These are phyloP conservation scores for Begonia fuchsioides DNA, from an alignment of 306 rosid species.

Conservation along the genomic window DNA sequence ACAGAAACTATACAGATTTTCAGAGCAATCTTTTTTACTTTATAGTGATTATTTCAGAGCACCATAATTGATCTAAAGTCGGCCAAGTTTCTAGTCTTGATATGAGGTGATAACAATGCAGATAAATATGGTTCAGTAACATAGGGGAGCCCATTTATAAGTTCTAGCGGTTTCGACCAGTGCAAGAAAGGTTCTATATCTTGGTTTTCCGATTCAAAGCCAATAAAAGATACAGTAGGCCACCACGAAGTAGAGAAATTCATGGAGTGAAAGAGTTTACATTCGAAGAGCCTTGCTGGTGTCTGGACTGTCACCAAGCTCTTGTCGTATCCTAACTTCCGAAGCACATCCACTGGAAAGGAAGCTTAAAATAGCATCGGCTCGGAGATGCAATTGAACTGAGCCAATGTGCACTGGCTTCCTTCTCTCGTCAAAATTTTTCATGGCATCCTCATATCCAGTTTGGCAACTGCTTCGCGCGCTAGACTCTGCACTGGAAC, in stretches of 20 bases:
- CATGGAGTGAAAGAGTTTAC: slow-evolving; percentile 25
- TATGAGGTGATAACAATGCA: neutral
- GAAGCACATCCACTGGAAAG: slow-evolving; percentile 53
- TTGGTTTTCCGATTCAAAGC: neutral
- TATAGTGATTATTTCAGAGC: neutral
- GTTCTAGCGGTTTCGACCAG: no score
- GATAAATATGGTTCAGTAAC: neutral
- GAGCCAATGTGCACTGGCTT: slow-evolving; percentile 14
- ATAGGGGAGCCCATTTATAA: no score
- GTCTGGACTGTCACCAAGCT: slow-evolving; percentile 82
- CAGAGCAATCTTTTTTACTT: neutral
- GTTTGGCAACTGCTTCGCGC: slow-evolving; percentile 29
- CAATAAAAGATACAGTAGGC: neutral
- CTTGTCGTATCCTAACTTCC: slow-evolving; percentile 62
- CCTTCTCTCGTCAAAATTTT: slow-evolving; percentile 9
- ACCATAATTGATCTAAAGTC: neutral
- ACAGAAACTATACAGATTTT: no score
- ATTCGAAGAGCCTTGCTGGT: slow-evolving; percentile 95
- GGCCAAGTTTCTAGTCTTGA: neutral
- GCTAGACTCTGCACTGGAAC: slow-evolving; percentile 38
- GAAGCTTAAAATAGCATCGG: slow-evolving; percentile 54
- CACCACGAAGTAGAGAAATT: neutral
- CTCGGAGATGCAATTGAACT: slow-evolving; percentile 36
- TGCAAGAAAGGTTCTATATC: neutral
- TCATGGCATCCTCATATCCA: slow-evolving; percentile 12